Conservation (phyloP, 140 eudicot genomes). For the Bidens hawaiensis region DNA sequence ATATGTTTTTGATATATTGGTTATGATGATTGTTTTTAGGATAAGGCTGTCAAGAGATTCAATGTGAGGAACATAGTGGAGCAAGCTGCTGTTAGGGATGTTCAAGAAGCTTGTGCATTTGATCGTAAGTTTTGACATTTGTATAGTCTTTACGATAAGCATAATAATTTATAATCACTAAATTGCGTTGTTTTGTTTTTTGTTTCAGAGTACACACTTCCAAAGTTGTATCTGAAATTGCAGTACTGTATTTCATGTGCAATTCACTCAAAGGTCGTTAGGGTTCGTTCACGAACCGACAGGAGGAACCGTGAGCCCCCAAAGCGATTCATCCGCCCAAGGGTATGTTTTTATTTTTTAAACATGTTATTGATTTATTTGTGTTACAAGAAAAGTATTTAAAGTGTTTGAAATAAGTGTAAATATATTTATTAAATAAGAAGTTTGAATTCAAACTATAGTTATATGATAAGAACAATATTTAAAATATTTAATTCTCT, state of each 20-base stretch:
- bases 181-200: background rate
- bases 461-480: background rate
- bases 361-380: background rate
- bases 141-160: background rate
- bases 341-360: constrained; percentile 30
- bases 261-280: constrained; percentile 71
- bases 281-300: constrained; percentile 62
- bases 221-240: constrained; percentile 59
- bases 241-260: constrained; percentile 67
- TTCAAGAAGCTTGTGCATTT: constrained; percentile 84
- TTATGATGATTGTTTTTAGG: constrained; percentile 19
- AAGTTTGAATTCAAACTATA: background rate
- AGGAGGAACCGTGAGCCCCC: constrained; percentile 96
- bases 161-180: background rate
- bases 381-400: background rate
- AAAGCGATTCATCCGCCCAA: constrained; percentile 73
- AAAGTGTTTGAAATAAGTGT: no score
- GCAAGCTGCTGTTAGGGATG: constrained; percentile 85
- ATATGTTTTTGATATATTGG: no score
- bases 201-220: constrained; percentile 46
- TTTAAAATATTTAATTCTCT: background rate
- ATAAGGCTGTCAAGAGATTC: constrained; percentile 80
- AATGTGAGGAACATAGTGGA: constrained; percentile 81
- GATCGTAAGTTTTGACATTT: constrained; percentile 34
- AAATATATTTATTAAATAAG: background rate